Percentiles rank a stretch among this genome's conserved stretches.
Conservation (phyloP, 208 protist species). For the Acanthamoeba quina region DNA sequence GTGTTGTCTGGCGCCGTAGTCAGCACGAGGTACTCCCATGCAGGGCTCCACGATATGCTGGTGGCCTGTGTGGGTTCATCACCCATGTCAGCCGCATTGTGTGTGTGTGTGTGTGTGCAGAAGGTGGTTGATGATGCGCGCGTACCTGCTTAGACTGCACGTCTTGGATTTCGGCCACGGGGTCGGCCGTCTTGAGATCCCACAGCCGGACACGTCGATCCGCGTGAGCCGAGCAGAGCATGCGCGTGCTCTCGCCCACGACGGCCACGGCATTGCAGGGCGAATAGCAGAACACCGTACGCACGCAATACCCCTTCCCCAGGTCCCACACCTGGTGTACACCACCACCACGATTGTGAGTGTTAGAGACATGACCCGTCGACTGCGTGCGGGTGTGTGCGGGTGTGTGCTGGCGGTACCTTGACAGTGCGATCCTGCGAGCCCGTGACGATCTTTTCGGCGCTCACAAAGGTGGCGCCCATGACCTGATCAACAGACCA, state of each 20-base stretch:
- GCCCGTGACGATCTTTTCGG: conserved; percentile 33
- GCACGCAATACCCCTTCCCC: conserved; percentile 46
- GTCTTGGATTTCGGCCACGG: conserved; percentile 10
- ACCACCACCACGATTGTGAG: no score
- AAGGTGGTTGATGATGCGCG: no score
- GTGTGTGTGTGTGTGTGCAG: no score
- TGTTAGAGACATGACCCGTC: no score
- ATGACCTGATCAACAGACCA: not conserved
- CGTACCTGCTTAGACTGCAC: conserved; percentile 50
- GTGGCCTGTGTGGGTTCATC: not conserved
- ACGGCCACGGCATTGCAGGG: conserved; percentile 21
- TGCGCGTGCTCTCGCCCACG: not conserved
- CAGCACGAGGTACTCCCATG: not conserved
- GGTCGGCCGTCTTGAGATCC: conserved; percentile 47
- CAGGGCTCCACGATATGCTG: not conserved
- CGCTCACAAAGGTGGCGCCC: not conserved
- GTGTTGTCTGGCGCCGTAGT: conserved; percentile 56
- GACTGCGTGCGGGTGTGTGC: no score
- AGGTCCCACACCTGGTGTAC: conserved; percentile 56
- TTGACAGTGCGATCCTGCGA: conserved; percentile 56
- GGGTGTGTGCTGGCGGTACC: not conserved
- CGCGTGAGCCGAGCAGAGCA: conserved; percentile 46
- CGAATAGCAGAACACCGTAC: conserved; percentile 57
- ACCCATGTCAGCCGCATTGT: no score
- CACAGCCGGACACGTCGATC: conserved; percentile 14